Percentiles rank a stretch among this genome's conserved stretches.
Conservation (phyloP, 2,329 filamentous ascomycete genomes). For the Talaromyces sp. region DNA sequence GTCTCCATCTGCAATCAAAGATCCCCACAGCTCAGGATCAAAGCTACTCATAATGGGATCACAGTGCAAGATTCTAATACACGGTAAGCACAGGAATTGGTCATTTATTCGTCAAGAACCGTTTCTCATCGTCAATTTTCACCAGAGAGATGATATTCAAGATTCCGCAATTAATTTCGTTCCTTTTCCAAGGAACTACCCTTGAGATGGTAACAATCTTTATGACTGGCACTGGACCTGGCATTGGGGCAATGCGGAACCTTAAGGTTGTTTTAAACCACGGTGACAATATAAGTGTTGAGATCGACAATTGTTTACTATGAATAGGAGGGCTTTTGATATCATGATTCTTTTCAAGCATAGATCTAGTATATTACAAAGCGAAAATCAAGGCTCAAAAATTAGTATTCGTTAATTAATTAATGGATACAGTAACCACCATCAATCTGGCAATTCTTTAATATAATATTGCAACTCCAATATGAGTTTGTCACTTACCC, state of each 20-base stretch:
- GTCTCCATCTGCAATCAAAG: slow-evolving; percentile 26
- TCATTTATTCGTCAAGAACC: not conserved
- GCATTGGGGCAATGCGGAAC: slow-evolving; percentile 38
- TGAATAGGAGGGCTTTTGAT: slow-evolving; percentile 16
- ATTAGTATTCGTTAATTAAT: too few species aligned
- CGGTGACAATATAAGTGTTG: slow-evolving; percentile 35
- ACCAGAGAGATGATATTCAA: slow-evolving; percentile 34
- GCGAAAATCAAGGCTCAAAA: too few species aligned
- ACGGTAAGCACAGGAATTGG: slow-evolving; percentile 12
- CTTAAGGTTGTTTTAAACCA: slow-evolving; percentile 34
- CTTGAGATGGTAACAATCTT: slow-evolving; percentile 34
- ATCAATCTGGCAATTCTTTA: too few species aligned
- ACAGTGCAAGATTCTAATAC: slow-evolving; percentile 34
- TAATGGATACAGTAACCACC: too few species aligned
- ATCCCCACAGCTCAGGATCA: slow-evolving; percentile 29
- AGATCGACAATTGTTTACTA: slow-evolving; percentile 33
- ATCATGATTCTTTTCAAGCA: too few species aligned
- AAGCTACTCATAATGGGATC: slow-evolving; percentile 29
- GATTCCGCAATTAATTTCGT: slow-evolving; percentile 32
- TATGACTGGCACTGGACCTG: slow-evolving; percentile 37
- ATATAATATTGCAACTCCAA: too few species aligned
- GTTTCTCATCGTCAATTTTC: not conserved
- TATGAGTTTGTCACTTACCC: too few species aligned
- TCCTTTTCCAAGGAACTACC: slow-evolving; percentile 34
- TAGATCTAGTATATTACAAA: too few species aligned